phyloP scores from a whole-genome alignment of 2,329 filamentous ascomycete genomes.

The Trichoderma koningii region DNA sequence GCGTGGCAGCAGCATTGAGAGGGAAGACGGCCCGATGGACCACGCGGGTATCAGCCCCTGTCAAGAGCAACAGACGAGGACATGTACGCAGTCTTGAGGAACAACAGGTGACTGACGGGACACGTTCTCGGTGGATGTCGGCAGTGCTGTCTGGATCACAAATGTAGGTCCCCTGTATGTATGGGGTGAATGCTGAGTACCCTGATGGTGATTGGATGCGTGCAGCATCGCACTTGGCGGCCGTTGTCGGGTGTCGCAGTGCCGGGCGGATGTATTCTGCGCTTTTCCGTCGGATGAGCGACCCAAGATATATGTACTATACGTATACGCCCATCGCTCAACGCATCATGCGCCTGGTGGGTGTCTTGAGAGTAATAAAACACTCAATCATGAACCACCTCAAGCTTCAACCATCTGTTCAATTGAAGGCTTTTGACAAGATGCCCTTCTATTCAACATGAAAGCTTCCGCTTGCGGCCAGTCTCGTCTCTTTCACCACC shows the following conservation, averaged over 20 bases:
- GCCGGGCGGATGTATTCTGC: not conserved
- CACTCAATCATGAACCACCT: fast-evolving
- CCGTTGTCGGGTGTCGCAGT: not conserved
- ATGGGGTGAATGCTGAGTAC: not conserved
- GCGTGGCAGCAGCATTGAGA: not conserved
- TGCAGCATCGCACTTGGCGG: not conserved
- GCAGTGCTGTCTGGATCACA: not conserved
- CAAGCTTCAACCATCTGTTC: too few relatives aligned
- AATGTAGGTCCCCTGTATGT: not conserved
- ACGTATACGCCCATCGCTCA: not conserved
- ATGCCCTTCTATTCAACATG: too few relatives aligned
- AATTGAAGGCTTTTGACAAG: too few relatives aligned
- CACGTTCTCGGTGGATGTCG: constrained; percentile 4
- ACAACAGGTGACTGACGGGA: not conserved
- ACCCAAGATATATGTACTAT: not conserved
- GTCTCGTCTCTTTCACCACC: too few relatives aligned
- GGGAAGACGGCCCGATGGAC: constrained; percentile 7
- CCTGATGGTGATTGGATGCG: not conserved
- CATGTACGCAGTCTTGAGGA: not conserved
- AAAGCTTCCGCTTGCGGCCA: not conserved
- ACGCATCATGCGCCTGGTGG: not conserved
- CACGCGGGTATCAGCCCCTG: not conserved
- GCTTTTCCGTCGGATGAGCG: constrained; percentile 9
- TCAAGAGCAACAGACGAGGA: not conserved
- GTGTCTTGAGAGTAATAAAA: not conserved